Percentiles rank a stretch among this genome's conserved stretches.
These are phyloP conservation scores for Lycium ferocissimum DNA, from an alignment of 257 asterid genomes.

Conservation along the genomic window DNA sequence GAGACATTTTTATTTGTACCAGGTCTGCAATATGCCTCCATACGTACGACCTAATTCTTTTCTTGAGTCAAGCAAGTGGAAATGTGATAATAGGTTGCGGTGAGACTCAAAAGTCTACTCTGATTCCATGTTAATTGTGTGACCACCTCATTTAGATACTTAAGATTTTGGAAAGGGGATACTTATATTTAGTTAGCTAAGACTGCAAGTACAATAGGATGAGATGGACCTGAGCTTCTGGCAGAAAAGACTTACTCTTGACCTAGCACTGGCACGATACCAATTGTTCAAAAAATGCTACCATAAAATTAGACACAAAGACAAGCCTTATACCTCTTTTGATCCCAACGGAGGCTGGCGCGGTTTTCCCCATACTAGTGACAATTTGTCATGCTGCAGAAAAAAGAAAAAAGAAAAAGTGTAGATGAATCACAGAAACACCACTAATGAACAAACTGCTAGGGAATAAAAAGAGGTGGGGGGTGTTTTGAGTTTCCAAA, in stretches of 20 bases:
- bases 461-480: too few relatives aligned
- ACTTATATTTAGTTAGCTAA: not conserved
- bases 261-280: not conserved
- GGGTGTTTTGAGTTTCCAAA: not conserved
- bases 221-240: constrained; percentile 19
- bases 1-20: not conserved
- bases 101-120: constrained; percentile 3
- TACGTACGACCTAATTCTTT: not conserved
- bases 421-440: constrained; percentile 21
- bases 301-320: constrained; percentile 25
- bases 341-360: constrained; percentile 86
- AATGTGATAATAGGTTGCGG: not conserved
- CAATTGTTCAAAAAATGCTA: constrained; percentile 19
- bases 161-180: not conserved
- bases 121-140: not conserved
- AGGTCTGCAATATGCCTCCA: not conserved
- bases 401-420: constrained; percentile 30
- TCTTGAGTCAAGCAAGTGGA: constrained; percentile 2
- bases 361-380: constrained; percentile 98
- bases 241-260: not conserved
- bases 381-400: constrained; percentile 73
- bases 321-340: constrained; percentile 68
- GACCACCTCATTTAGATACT: not conserved
- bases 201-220: not conserved
- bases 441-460: too few relatives aligned